A percentile compares a stretch with the other conserved stretches of the same genome.
Conservation (phyloP, 1,284 basidiomycete species). For the Pseudozyma pruni region DNA sequence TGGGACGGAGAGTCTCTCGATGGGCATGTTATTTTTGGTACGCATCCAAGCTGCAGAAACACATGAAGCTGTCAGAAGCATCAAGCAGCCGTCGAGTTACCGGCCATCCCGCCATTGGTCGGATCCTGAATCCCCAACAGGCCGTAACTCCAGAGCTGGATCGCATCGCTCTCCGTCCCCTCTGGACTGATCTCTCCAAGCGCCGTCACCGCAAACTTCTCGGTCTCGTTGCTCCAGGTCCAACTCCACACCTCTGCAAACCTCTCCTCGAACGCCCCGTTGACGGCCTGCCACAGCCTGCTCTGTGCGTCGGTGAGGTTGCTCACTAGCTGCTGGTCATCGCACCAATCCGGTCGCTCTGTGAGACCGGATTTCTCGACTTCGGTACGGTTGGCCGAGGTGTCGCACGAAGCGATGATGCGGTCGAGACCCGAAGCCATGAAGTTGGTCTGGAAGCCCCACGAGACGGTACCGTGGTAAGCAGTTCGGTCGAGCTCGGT, state of each 20-base stretch:
- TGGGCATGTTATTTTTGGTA: too few species aligned
- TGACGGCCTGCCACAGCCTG: slow-evolving; percentile 70
- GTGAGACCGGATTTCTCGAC: slow-evolving; percentile 36
- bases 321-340: slow-evolving; percentile 64
- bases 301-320: slow-evolving; percentile 67
- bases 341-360: slow-evolving; percentile 68
- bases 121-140: slow-evolving; percentile 68
- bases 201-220: slow-evolving; percentile 24
- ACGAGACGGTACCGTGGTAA: slow-evolving; percentile 71
- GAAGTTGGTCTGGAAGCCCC: slow-evolving; percentile 71
- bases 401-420: slow-evolving; percentile 69
- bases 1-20: too few species aligned
- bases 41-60: too few species aligned
- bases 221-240: slow-evolving; percentile 30
- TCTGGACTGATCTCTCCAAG: slow-evolving; percentile 50
- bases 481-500: slow-evolving; percentile 68
- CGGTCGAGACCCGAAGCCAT: slow-evolving; percentile 70
- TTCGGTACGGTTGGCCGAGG: slow-evolving; percentile 38
- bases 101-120: neutral
- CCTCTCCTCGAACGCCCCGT: slow-evolving; percentile 62
- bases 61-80: neutral
- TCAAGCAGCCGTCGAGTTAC: neutral
- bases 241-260: slow-evolving; percentile 49
- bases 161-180: slow-evolving; percentile 69
- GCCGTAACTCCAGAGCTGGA: slow-evolving; percentile 69